These are phyloP conservation scores for Auricularia heimuer DNA, from an alignment of 768 basidiomycete genomes.

Conservation along the genomic window DNA sequence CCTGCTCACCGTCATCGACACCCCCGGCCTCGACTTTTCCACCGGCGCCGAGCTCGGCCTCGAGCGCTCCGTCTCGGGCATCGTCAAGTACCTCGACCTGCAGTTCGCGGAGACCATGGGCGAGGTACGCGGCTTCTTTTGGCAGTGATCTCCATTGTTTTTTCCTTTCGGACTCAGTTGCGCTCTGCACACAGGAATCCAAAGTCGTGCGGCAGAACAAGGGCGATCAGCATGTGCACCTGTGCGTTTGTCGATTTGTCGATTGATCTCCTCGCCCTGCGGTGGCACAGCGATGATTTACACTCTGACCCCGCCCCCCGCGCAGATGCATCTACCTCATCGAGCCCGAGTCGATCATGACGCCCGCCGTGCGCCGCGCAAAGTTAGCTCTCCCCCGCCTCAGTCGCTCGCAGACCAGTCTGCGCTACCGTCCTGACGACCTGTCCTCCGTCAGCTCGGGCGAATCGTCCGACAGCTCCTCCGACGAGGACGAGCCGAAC, in stretches of 20 bases:
- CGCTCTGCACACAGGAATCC: conserved; percentile 47
- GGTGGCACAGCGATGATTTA: background rate
- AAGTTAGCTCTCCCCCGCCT: conserved; percentile 27
- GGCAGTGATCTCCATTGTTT: background rate
- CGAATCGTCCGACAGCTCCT: conserved; percentile 42
- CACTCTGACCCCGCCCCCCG: background rate
- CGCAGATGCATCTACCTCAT: conserved; percentile 79
- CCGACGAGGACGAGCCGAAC: conserved; percentile 41
- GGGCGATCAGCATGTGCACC: conserved; percentile 82
- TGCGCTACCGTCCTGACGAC: conserved; percentile 46
- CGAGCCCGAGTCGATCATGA: conserved; percentile 64
- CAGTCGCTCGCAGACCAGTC: conserved; percentile 16
- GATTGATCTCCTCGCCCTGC: background rate
- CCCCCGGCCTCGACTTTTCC: conserved; percentile 72
- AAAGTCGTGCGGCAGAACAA: conserved; percentile 82
- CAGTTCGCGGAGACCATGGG: conserved; percentile 82
- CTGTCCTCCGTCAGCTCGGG: conserved; percentile 33
- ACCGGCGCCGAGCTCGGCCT: conserved; percentile 65
- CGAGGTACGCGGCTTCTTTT: conserved; percentile 44
- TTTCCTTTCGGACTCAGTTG: background rate
- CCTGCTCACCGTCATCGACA: conserved; percentile 73
- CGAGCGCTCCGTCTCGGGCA: conserved; percentile 62
- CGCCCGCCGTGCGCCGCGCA: conserved; percentile 39
- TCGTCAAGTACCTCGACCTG: conserved; percentile 71
- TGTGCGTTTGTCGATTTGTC: conserved; percentile 39